Evolutionary conservation across 1,284 basidiomycete genomes (phyloP).

Genomic region (Puccinia horiana): DNA sequence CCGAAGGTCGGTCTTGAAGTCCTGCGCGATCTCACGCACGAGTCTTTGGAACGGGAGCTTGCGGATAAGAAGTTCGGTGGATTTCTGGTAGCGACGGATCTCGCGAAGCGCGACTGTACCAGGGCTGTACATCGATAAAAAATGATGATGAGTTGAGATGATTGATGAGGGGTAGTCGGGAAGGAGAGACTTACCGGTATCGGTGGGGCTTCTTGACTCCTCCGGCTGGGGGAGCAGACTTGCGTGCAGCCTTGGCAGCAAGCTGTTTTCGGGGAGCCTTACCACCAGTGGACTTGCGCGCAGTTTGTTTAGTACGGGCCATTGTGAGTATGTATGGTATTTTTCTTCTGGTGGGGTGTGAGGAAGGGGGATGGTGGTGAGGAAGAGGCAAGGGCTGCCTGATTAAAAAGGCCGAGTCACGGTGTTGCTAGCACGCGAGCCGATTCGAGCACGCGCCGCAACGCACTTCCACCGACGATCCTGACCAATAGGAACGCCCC

Average conservation of each 20-base stretch:
- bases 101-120: conserved; percentile 57
- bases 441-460: no score
- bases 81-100: conserved; percentile 56
- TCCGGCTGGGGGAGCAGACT: conserved; percentile 62
- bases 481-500: conserved; percentile 10
- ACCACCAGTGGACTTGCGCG: no score
- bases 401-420: no score
- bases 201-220: no score
- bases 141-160: conserved; percentile 62
- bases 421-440: no score
- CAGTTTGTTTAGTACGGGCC: conserved; percentile 64
- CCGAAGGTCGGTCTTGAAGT: conserved; percentile 69
- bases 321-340: background rate
- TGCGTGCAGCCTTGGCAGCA: conserved; percentile 63
- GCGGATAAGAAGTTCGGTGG: conserved; percentile 61
- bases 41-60: conserved; percentile 59
- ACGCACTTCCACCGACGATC: no score
- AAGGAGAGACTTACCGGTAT: conserved; percentile 64
- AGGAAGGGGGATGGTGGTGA: background rate
- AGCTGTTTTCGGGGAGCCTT: conserved; percentile 65
- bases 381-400: background rate
- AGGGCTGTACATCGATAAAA: conserved; percentile 50
- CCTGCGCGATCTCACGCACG: conserved; percentile 56
- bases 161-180: conserved; percentile 55
- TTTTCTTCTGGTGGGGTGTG: background rate